Evolutionary conservation across 352 stramenopile species (phyloP), one percentile per base, ranked within the genome.

Genomic region (Phytopythium delawarense): DNA sequence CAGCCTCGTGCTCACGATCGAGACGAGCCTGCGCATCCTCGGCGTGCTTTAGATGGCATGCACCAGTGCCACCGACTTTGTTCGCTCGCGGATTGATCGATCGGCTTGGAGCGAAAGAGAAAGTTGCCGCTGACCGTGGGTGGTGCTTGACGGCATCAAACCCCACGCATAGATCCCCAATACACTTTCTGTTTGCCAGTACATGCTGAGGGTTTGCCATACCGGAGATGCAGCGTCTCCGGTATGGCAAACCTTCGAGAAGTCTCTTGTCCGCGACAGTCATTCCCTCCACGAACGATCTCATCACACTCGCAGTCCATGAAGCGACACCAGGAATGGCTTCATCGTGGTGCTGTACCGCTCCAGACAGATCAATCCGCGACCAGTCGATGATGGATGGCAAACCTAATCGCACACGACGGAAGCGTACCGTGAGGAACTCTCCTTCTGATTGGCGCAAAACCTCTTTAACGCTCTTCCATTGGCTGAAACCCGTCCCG

Each of bases 21-120:
- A 78, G 54, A 57, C 59, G 7, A 66, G 64, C 34, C 42, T 78
- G 25, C 67, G 64, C 59, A 67, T 78, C 46, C 49, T 78, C 52
- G 70, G 70, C 35, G 25, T 70, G 9, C 58, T 78, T 20, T 74
- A 61, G 57, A 15, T 12, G n/a, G 16, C 9, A 4, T 18, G 32
- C 11, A 8, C 8, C 18, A 23, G 18, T 25, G 34, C 28, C 23
- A 16, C 15, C 6, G 49, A n/a, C 23, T 20, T 52, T 32, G 46
- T 32, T 32, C 28, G 28, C 28, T 32, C 28, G 28, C 28, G 28
- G 44, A 25, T 32, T 4, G n/a, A 6, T 34, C 16, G 21, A 52
- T 52, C 18, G 9, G 4, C 8, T 9, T 18, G 15, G 8, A 21
- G n/a, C 15, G 11, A 32, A 51, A 28, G n/a, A n/a, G n/a, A n/a